Evolutionary conservation across 129 eudicot genomes (phyloP).

Genomic region (Pulicaria dysenterica): DNA sequence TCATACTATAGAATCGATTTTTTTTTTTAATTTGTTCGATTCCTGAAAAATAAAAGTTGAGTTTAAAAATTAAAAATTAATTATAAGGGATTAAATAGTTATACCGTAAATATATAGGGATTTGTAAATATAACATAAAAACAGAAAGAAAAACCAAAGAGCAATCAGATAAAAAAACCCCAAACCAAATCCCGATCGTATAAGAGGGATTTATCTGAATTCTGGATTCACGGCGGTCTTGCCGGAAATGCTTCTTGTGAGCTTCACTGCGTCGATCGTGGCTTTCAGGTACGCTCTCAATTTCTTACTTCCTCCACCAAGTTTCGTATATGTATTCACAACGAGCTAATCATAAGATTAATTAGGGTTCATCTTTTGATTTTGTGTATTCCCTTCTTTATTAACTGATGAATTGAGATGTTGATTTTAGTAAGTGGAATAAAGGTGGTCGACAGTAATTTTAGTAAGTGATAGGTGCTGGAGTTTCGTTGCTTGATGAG

Average conservation of each 20-base stretch:
- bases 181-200: not conserved
- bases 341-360: not conserved
- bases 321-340: not conserved
- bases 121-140: too few relatives aligned
- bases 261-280: not conserved
- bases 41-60: too few relatives aligned
- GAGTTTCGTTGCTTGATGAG: not conserved
- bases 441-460: not conserved
- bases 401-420: not conserved
- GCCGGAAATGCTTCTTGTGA: not conserved
- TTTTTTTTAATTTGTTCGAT: too few relatives aligned
- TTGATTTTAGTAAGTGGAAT: not conserved
- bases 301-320: not conserved
- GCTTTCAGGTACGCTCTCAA: not conserved
- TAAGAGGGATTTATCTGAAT: not conserved
- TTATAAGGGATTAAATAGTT: too few relatives aligned
- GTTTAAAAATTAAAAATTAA: too few relatives aligned
- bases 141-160: too few relatives aligned
- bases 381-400: not conserved
- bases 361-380: not conserved
- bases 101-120: too few relatives aligned
- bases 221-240: not conserved
- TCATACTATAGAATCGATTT: too few relatives aligned
- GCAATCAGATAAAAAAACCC: too few relatives aligned
- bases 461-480: not conserved